Conservation (phyloP, 169 alveolate species). For the Eimeria praecox region DNA sequence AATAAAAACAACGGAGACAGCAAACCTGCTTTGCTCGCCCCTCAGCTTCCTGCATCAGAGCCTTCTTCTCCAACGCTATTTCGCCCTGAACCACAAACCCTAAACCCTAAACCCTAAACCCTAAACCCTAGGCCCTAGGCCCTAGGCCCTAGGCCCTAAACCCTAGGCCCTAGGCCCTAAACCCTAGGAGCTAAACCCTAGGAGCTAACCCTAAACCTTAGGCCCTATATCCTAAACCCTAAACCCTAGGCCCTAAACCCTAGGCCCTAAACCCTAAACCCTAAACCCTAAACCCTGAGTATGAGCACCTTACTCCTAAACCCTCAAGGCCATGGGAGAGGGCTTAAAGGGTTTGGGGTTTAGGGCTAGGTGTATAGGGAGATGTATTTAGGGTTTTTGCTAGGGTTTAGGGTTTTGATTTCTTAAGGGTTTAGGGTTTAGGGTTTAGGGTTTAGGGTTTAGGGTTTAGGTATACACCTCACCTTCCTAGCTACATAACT, state of each 20-base stretch:
- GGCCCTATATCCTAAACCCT: conserved; percentile 62
- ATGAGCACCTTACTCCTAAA: too few species aligned
- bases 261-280: conserved; percentile 24
- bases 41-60: background rate
- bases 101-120: conserved; percentile 1
- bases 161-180: background rate
- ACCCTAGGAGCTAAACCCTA: background rate
- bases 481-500: background rate
- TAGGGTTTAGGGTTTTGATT: too few species aligned
- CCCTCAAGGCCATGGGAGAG: too few species aligned
- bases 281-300: background rate
- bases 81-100: conserved; percentile 8
- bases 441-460: conserved; percentile 24
- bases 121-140: background rate
- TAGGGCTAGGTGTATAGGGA: background rate
- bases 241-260: conserved; percentile 23
- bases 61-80: background rate
- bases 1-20: too few species aligned
- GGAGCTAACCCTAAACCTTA: background rate
- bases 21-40: background rate
- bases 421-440: conserved; percentile 1
- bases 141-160: background rate
- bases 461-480: background rate
- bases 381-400: too few species aligned
- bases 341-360: background rate